Evolutionary conservation across 2,329 filamentous ascomycete species (phyloP), one percentile per base, ranked within the genome.

Genomic region (Fusarium lateritium): DNA sequence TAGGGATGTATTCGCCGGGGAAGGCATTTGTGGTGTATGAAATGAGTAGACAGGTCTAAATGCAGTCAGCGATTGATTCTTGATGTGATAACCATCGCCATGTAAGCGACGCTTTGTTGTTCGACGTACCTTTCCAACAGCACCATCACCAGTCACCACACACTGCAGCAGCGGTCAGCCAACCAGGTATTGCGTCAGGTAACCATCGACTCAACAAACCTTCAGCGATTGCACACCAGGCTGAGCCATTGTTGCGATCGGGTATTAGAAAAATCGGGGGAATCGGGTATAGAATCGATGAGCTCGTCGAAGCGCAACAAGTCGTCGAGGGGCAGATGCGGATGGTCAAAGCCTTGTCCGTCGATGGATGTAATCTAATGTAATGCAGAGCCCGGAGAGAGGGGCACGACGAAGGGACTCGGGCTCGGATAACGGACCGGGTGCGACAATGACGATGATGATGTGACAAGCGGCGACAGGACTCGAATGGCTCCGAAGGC

Each of bases 1-100:
- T 99, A 73, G 96, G 96, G 76, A 99, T 98, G 83, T 99, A 99
- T 87, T 99, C 96, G 82, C 96, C 96, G n/a, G 96, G 96, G 81
- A 99, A 99, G 72, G 96, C 96, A 85, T 98, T 99, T 70, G 96
- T 99, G 70, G 96, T 98, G 85, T 99, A 99, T 54, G 95, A 98
- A 80, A 99, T 99, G 76, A 99, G 91, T 64, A 99, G 91, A 86
- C 96, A 99, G 87, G 96, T 99, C 95, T 98, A 66, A 40, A 51
- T 74, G 24, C 36, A 47, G 76, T 81, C 74, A 81, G 79, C 53
- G 51, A 61, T 56, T 65, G 59, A 38, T 42, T 38, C 34, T 50
- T 39, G 43, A 33, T 38, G 26, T 42, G 22, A 47, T 51, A 26
- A 55, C 24, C 17, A 51, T 39, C 55, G 50, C 40, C 49, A 34